Conservation (phyloP, 176 grass and related monocot species). For the Carex myosuroides region DNA sequence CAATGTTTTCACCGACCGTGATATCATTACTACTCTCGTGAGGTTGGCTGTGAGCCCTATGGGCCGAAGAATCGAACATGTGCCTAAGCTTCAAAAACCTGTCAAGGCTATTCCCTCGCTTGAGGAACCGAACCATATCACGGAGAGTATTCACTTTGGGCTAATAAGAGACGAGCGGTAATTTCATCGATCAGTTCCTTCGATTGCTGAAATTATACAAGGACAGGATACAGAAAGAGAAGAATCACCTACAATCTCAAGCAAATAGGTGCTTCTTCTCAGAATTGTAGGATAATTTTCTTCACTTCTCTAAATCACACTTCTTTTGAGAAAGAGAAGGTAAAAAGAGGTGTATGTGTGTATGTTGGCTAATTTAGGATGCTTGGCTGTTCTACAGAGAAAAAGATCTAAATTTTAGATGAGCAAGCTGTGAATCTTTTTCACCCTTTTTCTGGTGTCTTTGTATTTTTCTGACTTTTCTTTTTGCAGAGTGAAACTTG, state of each 20-base stretch:
- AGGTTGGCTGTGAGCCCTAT: slow-evolving; percentile 10
- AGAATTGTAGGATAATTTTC: not conserved
- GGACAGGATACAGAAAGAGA: not conserved
- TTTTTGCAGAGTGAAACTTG: not conserved
- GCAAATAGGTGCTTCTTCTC: slow-evolving; percentile 21
- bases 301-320: not conserved
- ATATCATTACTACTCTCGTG: not conserved
- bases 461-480: not conserved
- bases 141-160: slow-evolving; percentile 9
- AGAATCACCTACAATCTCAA: slow-evolving; percentile 15
- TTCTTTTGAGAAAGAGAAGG: not conserved
- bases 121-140: slow-evolving; percentile 34
- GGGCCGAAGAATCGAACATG: slow-evolving; percentile 7
- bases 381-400: slow-evolving; percentile 11
- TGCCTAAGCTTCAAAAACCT: slow-evolving; percentile 19
- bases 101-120: slow-evolving; percentile 26
- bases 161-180: not conserved
- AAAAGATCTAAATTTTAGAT: slow-evolving; percentile 5
- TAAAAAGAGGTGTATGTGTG: not conserved
- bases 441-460: not conserved
- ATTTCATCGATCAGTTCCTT: not conserved
- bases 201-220: not conserved
- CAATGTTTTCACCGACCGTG: slow-evolving; percentile 1
- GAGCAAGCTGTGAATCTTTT: not conserved
- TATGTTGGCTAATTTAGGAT: slow-evolving; percentile 19